Evolutionary conservation across 1,139 yeast species (phyloP).

Genomic region (Yueomyces sp.): DNA sequence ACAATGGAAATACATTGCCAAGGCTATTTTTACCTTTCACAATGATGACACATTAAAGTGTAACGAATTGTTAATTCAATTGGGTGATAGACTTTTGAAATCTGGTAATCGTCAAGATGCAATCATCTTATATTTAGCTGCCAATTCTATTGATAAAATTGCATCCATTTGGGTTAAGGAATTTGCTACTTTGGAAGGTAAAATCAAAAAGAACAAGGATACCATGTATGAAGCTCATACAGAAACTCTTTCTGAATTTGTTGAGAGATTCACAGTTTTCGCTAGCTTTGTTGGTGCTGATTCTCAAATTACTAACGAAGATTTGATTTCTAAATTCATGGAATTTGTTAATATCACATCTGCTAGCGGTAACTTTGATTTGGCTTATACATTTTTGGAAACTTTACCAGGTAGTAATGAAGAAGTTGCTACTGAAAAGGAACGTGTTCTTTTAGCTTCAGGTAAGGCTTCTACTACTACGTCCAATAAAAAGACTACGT

Average conservation of each 20-base stretch:
- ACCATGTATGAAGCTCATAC: conserved; percentile 68
- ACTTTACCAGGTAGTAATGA: conserved; percentile 57
- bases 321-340: conserved; percentile 25
- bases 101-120: conserved; percentile 57
- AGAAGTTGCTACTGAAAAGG: conserved; percentile 55
- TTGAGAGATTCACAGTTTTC: conserved; percentile 72
- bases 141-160: conserved; percentile 68
- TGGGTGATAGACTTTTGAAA: conserved; percentile 61
- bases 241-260: conserved; percentile 67
- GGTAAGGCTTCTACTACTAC: conserved; percentile 15
- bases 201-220: conserved; percentile 31
- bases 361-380: conserved; percentile 69
- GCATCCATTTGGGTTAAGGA: conserved; percentile 79
- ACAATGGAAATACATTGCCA: conserved; percentile 79
- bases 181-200: conserved; percentile 44
- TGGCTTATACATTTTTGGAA: conserved; percentile 61
- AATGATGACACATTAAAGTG: conserved; percentile 31
- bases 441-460: conserved; percentile 62
- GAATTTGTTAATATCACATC: conserved; percentile 78
- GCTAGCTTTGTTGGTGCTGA: conserved; percentile 43
- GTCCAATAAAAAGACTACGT: conserved; percentile 5
- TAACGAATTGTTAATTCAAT: conserved; percentile 42
- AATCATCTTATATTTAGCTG: conserved; percentile 65
- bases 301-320: conserved; percentile 24
- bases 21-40: conserved; percentile 50